Base-by-base conservation (phyloP, 345 rosid species). In the Melaleuca quinquenervia region DNA sequence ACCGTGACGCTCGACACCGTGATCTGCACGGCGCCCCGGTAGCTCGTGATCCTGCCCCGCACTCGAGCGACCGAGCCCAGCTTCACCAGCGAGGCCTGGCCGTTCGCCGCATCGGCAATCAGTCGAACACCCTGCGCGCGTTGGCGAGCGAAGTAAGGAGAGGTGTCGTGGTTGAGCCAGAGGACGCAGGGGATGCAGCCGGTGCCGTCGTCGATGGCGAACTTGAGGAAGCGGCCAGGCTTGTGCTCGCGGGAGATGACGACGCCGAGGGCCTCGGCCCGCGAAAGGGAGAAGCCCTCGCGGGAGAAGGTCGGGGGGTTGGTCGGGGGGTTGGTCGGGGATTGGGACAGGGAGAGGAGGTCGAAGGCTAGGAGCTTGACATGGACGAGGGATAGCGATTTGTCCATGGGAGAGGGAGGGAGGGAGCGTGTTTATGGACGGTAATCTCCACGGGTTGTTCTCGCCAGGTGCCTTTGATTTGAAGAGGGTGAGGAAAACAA, bases 141-240 rank as follows among this genome's bases (percentile, higher is more conserved):
- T 1, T 88, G 90, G 44, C 92, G 91, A 10, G 91, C 90, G 92
- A 90, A 92, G 88, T 91, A 93, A 24, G 93, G 90, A 52, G 96
- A 94, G 7, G 88, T 85, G 85, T 91, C 88, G 1, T 94, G 97
- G 93, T 96, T 96, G 84, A 95, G 98, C 98, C 98, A 95, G 87
- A 96, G 87, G 86, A 96, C 2, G 90, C 99, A 95, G 84, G 88
- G 87, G 88, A 93, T 85, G 87, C 90, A 90, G 50, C 93, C 95
- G 26, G 97, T 95, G 85, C 97, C 95, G 86, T 94, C 96, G 82
- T 95, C 96, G 82, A 95, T 52, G 0, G 86, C 55, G 89, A 96
- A 94, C 85, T 92, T 94, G 87, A 94, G 92, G 92, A 94, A 95
- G 83, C 90, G 92, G 85, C 32, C 32, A 41, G 92, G 94, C 54